Base-by-base conservation (phyloP, 164 flowering plant genomes). In the Saururus chinensis region DNA sequence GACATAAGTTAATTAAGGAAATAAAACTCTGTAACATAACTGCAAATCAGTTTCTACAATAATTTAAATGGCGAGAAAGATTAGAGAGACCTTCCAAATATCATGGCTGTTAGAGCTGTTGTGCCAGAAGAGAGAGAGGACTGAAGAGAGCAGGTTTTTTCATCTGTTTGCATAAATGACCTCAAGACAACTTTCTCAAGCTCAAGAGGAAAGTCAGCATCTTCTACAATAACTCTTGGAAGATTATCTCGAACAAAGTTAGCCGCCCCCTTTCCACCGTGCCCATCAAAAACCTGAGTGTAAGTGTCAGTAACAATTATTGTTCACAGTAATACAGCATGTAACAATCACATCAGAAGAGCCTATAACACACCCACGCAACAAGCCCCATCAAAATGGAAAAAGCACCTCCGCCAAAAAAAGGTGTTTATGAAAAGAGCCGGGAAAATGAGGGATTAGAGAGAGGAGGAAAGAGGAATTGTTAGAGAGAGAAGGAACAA, bases 261-360 rank as follows among this genome's bases (percentile, higher is more conserved):
- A 40, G 98, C 89, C 19, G 96, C 98, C 69, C 72, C 80, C 64
- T 83, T 85, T 66, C 98, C 96, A 53, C 84, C 96, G 80, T 92
- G 98, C 37, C 98, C 98, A 80, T 89, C 98, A 80, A 92, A 92
- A 48, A 92, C 96, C 98, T 92, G 73, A 51, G 30, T 22, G 21
- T 45, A 57, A 52, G 53, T 53, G 19, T 42, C 64, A 53, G 55
- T 2, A 7, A 12, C 2, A 12, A 9, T 12, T 45, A 20, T 4
- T 30, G 4, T 25, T 20, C 40, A 7, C 17, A 12, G 17, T 45
- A 12, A 12, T 45, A 45, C 17, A 12, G 17, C 14, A 45, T 13
- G 17, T 12, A 45, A 12, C 17, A 45, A 45, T 8, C 49, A 45
- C 49, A 45, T 45, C 49, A 45, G 17, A 17, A 30, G 17, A 45